Base-by-base conservation (phyloP, 768 basidiomycete genomes). In the Rhodotorula taiwanensis region DNA sequence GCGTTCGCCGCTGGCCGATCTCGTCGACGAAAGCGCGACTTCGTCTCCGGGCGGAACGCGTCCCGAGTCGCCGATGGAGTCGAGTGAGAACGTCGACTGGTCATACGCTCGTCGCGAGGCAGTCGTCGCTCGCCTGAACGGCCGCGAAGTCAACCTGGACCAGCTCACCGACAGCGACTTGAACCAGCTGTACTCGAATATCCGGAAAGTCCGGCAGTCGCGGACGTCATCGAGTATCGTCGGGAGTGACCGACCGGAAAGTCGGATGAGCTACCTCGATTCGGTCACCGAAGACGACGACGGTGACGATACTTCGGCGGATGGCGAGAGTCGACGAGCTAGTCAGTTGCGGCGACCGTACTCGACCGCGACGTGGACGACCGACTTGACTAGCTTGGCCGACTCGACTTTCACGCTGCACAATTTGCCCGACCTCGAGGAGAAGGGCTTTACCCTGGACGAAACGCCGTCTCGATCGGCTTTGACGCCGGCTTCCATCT, bases 91-190 rank as follows among this genome's bases (percentile, higher is more conserved):
- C 67, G 87, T 91, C 48, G 95, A 99, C 75, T 99, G 95, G 95
- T 88, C 84, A n/a, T 98, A 85, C 75, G 95, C 95, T 10, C 88
- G 89, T 74, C 83, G 92, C 13, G 95, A 99, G 76, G 92, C 92
- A 9, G 93, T 90, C 5, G 80, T 92, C 42, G 87, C 89, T 2
- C 81, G 86, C 52, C 79, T 95, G 23, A 74, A 77, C 58, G 92
- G 92, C 5, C 76, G 89, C 39, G 89, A 94, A 71, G 89, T 94
- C 21, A 82, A 88, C 20, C 81, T 99, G 30, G 91, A 98, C 75
- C 89, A 86, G 71, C 81, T 99, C 28, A 89, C 88, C 0, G 94
- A 99, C 75, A 88, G 92, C 64, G 94, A 98, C 73, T 80, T 99
- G 53, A 77, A 77, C 51, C 72, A 72, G 55, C 59, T 74, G 5